Base-by-base conservation (phyloP, 345 rosid species). In the Jatropha curcas region DNA sequence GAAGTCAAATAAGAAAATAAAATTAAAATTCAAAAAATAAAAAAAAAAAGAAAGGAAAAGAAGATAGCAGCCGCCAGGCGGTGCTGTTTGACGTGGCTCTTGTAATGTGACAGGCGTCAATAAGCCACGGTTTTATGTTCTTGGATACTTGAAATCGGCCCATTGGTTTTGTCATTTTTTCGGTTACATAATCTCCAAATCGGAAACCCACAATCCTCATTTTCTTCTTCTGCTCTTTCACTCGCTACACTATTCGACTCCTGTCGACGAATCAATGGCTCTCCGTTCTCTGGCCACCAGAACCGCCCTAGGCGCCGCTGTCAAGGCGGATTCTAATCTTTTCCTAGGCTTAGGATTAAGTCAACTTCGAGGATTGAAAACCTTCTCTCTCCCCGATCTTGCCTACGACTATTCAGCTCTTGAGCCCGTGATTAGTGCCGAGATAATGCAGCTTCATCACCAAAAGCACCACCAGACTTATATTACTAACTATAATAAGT, bases 401-500 rank as follows among this genome's bases (percentile, higher is more conserved):
- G 79, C 94, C 3, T 95, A 95, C 78, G 99, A 89, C 61, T 95
- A 95, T 31, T 82, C 88, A 24, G 94, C 93, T 0, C 84, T 95
- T 82, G 96, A 95, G 84, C 99, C 99, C 70, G 97, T 83, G 60
- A 88, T 95, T 69, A 87, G 90, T 74, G 99, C 88, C 60, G 97
- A 92, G 82, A 95, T 95, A 31, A 95, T 95, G 99, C 89, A 89
- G 86, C 79, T 95, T 37, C 99, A 95, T 70, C 99, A 95, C 90
- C 93, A 91, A 86, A 95, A 95, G 83, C 99, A 95, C 68, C 99
- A 95, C 73, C 94, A 88, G 80, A n/a, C 96, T 64, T 95, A 95
- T 68, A 65, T 95, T 74, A 87, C 97, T 45, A 95, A 95, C 80
- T 95, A 83, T 81, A 95, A 91, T 85, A 92, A 89, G 80, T 86